Conservation (phyloP, 306 rosid genomes). For the Trichosanthes truncata region DNA sequence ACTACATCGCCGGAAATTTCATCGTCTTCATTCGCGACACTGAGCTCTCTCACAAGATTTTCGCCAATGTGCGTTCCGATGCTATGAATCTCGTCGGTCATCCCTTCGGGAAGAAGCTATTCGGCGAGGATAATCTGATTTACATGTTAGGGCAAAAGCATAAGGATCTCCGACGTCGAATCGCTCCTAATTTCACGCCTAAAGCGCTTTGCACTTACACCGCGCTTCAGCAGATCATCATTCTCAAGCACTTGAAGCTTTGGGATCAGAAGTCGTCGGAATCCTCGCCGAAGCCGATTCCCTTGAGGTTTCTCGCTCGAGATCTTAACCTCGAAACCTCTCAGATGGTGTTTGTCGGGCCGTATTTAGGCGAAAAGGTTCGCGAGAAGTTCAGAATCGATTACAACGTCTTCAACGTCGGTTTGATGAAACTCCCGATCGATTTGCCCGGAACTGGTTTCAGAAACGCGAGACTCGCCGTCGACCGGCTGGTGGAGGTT, state of each 20-base stretch:
- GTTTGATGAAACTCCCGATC: constrained; percentile 66
- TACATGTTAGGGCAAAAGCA: constrained; percentile 78
- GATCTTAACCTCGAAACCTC: constrained; percentile 84
- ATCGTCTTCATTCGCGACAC: constrained; percentile 66
- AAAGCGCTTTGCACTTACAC: constrained; percentile 70
- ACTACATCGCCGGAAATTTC: constrained; percentile 73
- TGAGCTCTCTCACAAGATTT: constrained; percentile 66
- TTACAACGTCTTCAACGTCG: constrained; percentile 67
- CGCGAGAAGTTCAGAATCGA: constrained; percentile 51
- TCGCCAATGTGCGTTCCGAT: constrained; percentile 70
- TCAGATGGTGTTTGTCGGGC: constrained; percentile 77
- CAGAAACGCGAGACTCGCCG: constrained; percentile 74
- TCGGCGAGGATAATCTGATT: constrained; percentile 81
- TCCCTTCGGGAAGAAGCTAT: constrained; percentile 84
- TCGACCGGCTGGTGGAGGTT: constrained; percentile 34
- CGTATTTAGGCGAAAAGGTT: constrained; percentile 37
- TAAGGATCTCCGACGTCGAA: constrained; percentile 79
- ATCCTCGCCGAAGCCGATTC: constrained; percentile 12
- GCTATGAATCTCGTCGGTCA: constrained; percentile 74
- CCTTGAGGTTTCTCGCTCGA: constrained; percentile 48
- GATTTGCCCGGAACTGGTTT: constrained; percentile 75
- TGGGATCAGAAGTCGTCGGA: constrained; percentile 35
- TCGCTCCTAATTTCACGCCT: constrained; percentile 75
- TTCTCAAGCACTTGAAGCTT: constrained; percentile 44
- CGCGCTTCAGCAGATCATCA: constrained; percentile 56